Conservation (phyloP, 352 stramenopile species). For the Phytophthora fragariae region DNA sequence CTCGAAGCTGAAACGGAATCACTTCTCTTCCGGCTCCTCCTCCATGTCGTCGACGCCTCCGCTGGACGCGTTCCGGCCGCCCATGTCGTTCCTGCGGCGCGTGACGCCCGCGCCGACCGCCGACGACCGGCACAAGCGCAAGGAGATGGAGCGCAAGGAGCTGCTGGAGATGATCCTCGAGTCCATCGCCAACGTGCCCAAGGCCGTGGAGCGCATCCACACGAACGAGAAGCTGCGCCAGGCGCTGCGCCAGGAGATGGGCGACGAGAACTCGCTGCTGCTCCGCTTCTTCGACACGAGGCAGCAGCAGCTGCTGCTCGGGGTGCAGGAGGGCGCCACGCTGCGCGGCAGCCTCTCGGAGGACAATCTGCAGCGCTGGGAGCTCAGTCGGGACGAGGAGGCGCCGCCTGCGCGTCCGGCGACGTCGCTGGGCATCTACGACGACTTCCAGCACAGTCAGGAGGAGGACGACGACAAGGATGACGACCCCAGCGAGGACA, state of each 20-base stretch:
- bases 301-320: neutral
- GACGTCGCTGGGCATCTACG: conserved; percentile 15
- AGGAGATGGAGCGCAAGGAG: conserved; percentile 69
- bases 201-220: conserved; percentile 75
- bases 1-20: neutral
- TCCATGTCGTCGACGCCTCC: conserved; percentile 42
- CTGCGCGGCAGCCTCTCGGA: conserved; percentile 29
- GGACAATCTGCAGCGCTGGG: conserved; percentile 32
- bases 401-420: conserved; percentile 1
- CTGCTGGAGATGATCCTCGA: conserved; percentile 80
- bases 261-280: conserved; percentile 56
- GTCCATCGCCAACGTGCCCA: conserved; percentile 76
- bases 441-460: conserved; percentile 28
- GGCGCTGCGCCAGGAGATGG: conserved; percentile 66
- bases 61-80: conserved; percentile 32
- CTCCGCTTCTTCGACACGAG: conserved; percentile 54
- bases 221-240: conserved; percentile 72
- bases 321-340: conserved; percentile 17
- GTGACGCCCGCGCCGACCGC: conserved; percentile 29
- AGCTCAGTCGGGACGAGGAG: conserved; percentile 13
- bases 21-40: conserved; percentile 9
- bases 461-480: conserved; percentile 25
- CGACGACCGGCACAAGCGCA: conserved; percentile 54
- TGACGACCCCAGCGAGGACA: conserved; percentile 27
- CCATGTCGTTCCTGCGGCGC: conserved; percentile 50